phyloP scores from a whole-genome alignment of 139 green algal genomes.

The Nannochloris sp. region DNA sequence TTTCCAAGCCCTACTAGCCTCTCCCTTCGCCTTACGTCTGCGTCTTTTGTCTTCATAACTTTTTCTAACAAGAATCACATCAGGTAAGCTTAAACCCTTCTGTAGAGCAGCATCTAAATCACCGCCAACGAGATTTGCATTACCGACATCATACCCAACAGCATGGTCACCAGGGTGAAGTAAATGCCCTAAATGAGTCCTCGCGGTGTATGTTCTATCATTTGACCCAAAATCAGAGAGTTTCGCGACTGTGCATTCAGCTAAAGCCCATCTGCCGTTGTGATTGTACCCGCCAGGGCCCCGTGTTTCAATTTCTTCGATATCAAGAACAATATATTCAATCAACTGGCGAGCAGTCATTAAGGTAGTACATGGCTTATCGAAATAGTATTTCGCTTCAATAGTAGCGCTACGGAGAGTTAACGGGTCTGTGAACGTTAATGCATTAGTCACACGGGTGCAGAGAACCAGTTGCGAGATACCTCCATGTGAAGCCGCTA shows the following conservation, averaged over 20 bases:
- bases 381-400: constrained; percentile 72
- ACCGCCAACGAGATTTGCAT: constrained; percentile 62
- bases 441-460: constrained; percentile 71
- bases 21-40: constrained; percentile 37
- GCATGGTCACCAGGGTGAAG: constrained; percentile 78
- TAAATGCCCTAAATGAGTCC: constrained; percentile 84
- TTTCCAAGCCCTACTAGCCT: constrained; percentile 55
- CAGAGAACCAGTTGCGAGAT: constrained; percentile 86
- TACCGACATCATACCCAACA: constrained; percentile 82
- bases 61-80: constrained; percentile 90
- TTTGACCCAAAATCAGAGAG: constrained; percentile 85
- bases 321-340: constrained; percentile 89
- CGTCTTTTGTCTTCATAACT: constrained; percentile 81
- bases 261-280: constrained; percentile 10
- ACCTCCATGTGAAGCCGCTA: constrained; percentile 54
- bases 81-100: constrained; percentile 61
- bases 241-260: constrained; percentile 64
- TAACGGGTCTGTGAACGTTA: constrained; percentile 78
- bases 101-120: constrained; percentile 67
- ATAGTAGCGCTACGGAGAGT: constrained; percentile 60
- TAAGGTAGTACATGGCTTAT: constrained; percentile 56
- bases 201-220: constrained; percentile 64
- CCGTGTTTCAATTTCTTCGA: constrained; percentile 50
- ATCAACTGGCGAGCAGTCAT: constrained; percentile 56
- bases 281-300: constrained; percentile 19